Base-by-base conservation (phyloP, 805 yeast species). In the Blastobotrys attinorum region DNA sequence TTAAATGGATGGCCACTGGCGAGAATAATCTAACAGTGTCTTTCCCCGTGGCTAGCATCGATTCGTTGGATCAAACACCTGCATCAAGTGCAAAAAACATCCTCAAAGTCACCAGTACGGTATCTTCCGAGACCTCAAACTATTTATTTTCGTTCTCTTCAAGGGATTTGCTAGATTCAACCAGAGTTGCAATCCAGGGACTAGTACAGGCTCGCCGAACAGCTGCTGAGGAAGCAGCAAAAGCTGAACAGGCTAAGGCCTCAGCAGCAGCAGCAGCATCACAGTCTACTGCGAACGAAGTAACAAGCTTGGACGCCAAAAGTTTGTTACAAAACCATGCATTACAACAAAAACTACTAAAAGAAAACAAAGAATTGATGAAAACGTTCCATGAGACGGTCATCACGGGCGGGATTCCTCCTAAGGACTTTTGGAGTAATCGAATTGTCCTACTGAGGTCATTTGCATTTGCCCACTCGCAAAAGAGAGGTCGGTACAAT, bases 401-500 rank as follows among this genome's bases (percentile, higher is more conserved):
- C 4, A 86, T 88, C 48, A 43, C 51, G 5, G 65, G 65, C 7
- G 83, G 85, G 15, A 65, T 90, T 37, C 81, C 86, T 3, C 85
- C 94, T 0, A 76, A 75, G 32, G 87, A 88, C 54, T 89, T 89
- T 62, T 89, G 97, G 97, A 71, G 79, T 1, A 81, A 89, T 4
- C 67, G 97, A 50, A 68, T 88, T 8, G 85, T 86, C 54, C 70
- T 83, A 21, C 63, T 92, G 44, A 68, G 97, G 43, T 87, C 96
- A 0, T 86, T 76, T 65, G 96, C 97, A 0, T 73, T 92, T 50
- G 76, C 90, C 6, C 75, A 77, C 15, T 76, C 87, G 17, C 98
- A 92, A 58, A 83, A 84, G 51, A 71, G 82, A 40, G 98, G 98
- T 0, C 92, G 96, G 0, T 92, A 89, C 60, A 92, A 92, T 58